A percentile compares a stretch with the other conserved stretches of the same genome.
Evolutionary conservation across 495 filamentous ascomycete species (phyloP).

Genomic region (Neurospora africana): DNA sequence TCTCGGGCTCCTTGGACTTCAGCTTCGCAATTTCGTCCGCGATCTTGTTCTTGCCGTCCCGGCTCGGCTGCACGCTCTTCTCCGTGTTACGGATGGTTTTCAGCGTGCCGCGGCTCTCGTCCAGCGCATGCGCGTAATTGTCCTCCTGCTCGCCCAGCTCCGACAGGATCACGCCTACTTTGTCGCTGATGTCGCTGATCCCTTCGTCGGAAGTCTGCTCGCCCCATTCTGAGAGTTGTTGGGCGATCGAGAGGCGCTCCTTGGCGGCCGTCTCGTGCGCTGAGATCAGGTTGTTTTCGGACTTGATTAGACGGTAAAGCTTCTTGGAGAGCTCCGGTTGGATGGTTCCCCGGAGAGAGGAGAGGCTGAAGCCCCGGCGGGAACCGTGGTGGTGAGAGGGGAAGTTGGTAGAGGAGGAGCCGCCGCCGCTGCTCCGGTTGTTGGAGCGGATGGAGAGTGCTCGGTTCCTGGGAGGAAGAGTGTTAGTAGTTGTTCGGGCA

Average conservation of each 20-base stretch:
- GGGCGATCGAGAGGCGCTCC: constrained; percentile 71
- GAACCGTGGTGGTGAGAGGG: constrained; percentile 32
- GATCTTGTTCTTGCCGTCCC: constrained; percentile 75
- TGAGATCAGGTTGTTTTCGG: constrained; percentile 71
- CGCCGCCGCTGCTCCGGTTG: constrained; percentile 14
- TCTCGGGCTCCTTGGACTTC: constrained; percentile 80
- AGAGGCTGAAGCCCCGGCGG: constrained; percentile 61
- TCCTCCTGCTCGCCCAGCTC: constrained; percentile 93
- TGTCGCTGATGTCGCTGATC: constrained; percentile 82
- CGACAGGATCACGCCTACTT: constrained; percentile 79
- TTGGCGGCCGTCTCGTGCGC: constrained; percentile 73
- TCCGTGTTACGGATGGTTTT: constrained; percentile 93
- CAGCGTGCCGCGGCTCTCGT: constrained; percentile 67
- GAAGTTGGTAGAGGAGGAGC: constrained; percentile 29
- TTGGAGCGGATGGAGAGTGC: constrained; percentile 36
- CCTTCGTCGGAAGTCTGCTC: constrained; percentile 78
- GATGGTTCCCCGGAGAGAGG: constrained; percentile 67
- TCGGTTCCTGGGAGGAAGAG: constrained; percentile 39
- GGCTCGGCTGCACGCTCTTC: constrained; percentile 78
- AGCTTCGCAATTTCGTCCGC: constrained; percentile 81
- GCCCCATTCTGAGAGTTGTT: constrained; percentile 94
- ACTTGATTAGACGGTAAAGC: constrained; percentile 85
- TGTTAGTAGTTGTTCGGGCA: background rate
- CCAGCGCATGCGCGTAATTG: constrained; percentile 70
- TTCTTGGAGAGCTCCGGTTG: constrained; percentile 78